Conservation (phyloP, 2,329 filamentous ascomycete species). For the Corinectria fuckeliana region DNA sequence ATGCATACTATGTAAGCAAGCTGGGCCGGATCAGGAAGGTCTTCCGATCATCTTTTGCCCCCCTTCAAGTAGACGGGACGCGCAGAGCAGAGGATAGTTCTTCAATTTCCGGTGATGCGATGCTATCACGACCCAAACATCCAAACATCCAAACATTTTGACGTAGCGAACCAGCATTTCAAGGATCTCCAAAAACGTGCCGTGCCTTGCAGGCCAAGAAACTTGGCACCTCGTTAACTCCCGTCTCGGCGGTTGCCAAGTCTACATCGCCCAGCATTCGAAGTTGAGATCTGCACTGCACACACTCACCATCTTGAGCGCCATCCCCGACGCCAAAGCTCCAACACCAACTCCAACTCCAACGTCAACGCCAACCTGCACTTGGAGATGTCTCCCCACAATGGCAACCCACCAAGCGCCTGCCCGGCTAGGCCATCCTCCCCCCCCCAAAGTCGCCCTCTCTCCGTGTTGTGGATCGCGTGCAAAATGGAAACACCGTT, state of each 20-base stretch:
- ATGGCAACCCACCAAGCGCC: background rate
- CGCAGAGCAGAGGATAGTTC: no score
- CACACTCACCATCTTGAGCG: background rate
- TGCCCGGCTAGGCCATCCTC: background rate
- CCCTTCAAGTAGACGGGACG: background rate
- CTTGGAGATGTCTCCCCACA: background rate
- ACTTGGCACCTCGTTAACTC: conserved; percentile 26
- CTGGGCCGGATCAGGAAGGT: conserved; percentile 36
- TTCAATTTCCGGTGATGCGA: conserved; percentile 6
- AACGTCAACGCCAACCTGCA: background rate
- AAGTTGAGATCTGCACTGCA: background rate
- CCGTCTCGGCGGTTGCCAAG: conserved; percentile 34
- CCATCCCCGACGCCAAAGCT: background rate
- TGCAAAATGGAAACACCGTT: background rate
- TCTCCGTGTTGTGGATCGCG: background rate
- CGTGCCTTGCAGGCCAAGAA: conserved; percentile 32
- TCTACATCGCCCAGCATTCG: background rate
- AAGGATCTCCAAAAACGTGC: background rate
- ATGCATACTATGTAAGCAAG: no score
- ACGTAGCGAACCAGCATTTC: background rate
- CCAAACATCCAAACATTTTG: background rate
- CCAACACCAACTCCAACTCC: background rate
- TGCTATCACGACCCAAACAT: background rate
- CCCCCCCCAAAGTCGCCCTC: background rate
- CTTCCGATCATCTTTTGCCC: background rate